A percentile compares a stretch with the other conserved stretches of the same genome.
Conservation (phyloP, 129 eudicot species). For the Solidago caesia region DNA sequence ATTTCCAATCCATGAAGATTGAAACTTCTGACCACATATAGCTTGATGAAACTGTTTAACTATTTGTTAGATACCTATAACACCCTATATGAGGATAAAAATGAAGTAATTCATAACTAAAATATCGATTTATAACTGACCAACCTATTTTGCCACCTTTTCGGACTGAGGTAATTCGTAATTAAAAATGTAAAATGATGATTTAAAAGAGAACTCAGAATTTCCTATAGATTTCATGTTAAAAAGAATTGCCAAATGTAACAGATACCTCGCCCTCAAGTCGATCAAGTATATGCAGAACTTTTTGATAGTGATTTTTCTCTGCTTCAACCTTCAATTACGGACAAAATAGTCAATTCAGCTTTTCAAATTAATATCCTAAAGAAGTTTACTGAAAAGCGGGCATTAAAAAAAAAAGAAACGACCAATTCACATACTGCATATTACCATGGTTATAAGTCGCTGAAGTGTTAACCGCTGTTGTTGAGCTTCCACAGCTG, state of each 20-base stretch:
- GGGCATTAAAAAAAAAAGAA: neutral
- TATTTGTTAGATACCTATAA: too few relatives aligned
- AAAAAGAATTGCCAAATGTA: constrained; percentile 6
- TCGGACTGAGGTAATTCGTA: too few relatives aligned
- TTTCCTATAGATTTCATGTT: constrained; percentile 8
- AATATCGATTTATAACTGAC: too few relatives aligned
- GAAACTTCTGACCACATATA: too few relatives aligned
- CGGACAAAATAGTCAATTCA: constrained; percentile 6
- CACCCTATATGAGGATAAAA: too few relatives aligned
- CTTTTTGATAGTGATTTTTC: constrained; percentile 68
- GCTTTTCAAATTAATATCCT: constrained; percentile 8
- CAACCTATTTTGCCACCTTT: too few relatives aligned
- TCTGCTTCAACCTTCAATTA: constrained; percentile 82
- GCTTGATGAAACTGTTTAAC: too few relatives aligned
- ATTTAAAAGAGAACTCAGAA: neutral
- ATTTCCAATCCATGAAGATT: too few relatives aligned
- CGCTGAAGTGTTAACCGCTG: constrained; percentile 89
- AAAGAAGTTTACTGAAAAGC: constrained; percentile 3
- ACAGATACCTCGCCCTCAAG: constrained; percentile 74
- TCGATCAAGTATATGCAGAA: constrained; percentile 72
- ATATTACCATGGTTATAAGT: constrained; percentile 71
- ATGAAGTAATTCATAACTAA: too few relatives aligned
- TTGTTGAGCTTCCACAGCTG: constrained; percentile 94
- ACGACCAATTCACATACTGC: neutral
- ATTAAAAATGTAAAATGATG: too few relatives aligned